Base-by-base conservation (phyloP, 169 alveolate genomes). In the Besnoitia besnoiti region DNA sequence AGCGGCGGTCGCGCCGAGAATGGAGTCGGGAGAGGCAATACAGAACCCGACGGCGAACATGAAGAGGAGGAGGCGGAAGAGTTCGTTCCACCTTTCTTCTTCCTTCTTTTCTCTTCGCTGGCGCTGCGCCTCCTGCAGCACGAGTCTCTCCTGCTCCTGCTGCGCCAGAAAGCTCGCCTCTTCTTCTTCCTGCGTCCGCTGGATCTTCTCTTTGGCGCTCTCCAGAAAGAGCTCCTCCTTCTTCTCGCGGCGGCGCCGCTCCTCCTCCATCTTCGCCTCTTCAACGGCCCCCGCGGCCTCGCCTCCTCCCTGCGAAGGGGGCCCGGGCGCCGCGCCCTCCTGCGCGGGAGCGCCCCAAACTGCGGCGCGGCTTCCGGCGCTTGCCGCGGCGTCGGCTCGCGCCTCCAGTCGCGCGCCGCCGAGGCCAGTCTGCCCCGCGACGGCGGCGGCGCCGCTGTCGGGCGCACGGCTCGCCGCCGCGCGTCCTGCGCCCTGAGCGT, bases 1-100 rank as follows among this genome's bases (percentile, higher is more conserved):
- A 7, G 96, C 95, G 50, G 96, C 96, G 7, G 96, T 80, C 12
- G 96, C 94, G 21, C 96, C 96, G 55, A 94, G 88, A 27, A 94
- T 76, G 37, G 95, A 84, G 80, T 94, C 96, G 30, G 96, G 96
- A 37, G 94, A 94, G 7, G 96, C 90, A 39, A 89, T 75, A 21
- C 90, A 62, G 50, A 94, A 92, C 51, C 96, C 96, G 94, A 94
- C 93, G 37, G 92, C 80, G 50, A 73, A 39, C 89, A 89, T 35
- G 84, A 47, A 85, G 40, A 21, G 8, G 40, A 85, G 84, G 44
- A 85, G 91, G 42, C 40, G 91, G 84, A 51, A 30, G 67, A 85
- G 80, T 12, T 59, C 50, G 33, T 27, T 21, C 47, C 27, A 24
- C 46, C 49, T 12, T 44, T 85, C 80, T 44, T 42, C 42, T 42